Base-by-base conservation (phyloP, 331 rosid species). In the Quercus tomentella region DNA sequence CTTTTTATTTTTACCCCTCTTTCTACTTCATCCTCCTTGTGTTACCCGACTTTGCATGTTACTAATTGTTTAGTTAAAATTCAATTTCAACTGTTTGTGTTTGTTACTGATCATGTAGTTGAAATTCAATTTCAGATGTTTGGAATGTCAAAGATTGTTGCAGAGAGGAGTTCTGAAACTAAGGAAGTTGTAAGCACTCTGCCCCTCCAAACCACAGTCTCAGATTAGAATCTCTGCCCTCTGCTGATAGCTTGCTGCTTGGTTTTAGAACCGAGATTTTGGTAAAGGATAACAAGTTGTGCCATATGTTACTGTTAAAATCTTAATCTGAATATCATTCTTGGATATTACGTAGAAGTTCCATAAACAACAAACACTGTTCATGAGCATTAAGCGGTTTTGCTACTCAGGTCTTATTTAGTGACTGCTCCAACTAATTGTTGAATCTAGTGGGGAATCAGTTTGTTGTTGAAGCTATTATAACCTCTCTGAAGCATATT, bases 151-250 rank as follows among this genome's bases (percentile, higher is more conserved):
- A 83, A 85, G 81, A 77, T 73, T 70, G 87, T 88, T 45, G 80
- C 88, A 49, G 79, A 49, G 79, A 83, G 58, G 76, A 85, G 35
- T 62, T 56, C 81, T 55, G 81, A 79, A 35, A 63, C 84, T 21
- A 80, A 79, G 79, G 87, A 78, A 60, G 87, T 87, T 66, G 89
- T 82, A 73, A 85, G 89, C 72, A 76, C 87, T 72, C 73, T 85
- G 56, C 80, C 87, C 70, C 89, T 87, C n/a, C 74, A 79, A 66
- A 85, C 87, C 66, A 80, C 82, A 2, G 70, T 80, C 52, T 81
- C 85, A 80, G 79, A 87, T 28, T 82, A 80, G 82, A 28, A 55
- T 68, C 6, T 69, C 68, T 62, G 45, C 63, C 45, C 14, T 4
- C 9, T 33, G 11, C 7, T 9, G 35, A 11, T 74, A 30, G 17